Evolutionary conservation across 257 asterid species (phyloP).

Genomic region (Agastache rugosa): DNA sequence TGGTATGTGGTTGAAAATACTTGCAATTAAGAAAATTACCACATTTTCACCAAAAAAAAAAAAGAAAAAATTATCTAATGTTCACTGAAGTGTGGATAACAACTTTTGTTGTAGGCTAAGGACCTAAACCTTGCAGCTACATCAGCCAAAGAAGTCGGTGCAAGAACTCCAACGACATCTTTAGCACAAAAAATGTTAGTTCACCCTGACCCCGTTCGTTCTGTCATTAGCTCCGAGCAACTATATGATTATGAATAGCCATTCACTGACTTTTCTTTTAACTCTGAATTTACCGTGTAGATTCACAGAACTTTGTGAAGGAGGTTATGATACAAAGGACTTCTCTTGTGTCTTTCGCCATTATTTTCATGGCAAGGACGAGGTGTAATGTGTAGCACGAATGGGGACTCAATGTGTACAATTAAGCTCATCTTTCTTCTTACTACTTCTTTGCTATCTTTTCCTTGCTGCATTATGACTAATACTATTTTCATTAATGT

Average conservation of each 20-base stretch:
- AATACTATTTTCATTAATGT: neutral
- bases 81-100: neutral
- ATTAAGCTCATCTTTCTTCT: neutral
- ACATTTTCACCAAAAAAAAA: neutral
- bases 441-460: neutral
- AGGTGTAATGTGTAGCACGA: slow-evolving; percentile 31
- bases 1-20: slow-evolving; percentile 54
- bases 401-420: neutral
- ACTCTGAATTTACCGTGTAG: slow-evolving; percentile 45
- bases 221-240: neutral
- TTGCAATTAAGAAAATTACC: neutral
- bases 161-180: slow-evolving; percentile 62
- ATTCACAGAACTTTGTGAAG: slow-evolving; percentile 68
- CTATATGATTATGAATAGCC: neutral
- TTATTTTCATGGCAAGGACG: slow-evolving; percentile 78
- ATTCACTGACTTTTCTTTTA: neutral
- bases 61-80: neutral
- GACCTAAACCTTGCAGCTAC: slow-evolving; percentile 76
- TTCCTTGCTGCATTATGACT: neutral
- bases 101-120: slow-evolving; percentile 66
- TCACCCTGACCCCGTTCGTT: neutral
- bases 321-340: slow-evolving; percentile 67
- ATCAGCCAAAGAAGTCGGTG: slow-evolving; percentile 70
- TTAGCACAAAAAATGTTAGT: slow-evolving; percentile 77
- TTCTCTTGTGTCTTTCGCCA: slow-evolving; percentile 90